Conservation (phyloP, 202 grass and related monocot genomes). For the Eragrostis tef region DNA sequence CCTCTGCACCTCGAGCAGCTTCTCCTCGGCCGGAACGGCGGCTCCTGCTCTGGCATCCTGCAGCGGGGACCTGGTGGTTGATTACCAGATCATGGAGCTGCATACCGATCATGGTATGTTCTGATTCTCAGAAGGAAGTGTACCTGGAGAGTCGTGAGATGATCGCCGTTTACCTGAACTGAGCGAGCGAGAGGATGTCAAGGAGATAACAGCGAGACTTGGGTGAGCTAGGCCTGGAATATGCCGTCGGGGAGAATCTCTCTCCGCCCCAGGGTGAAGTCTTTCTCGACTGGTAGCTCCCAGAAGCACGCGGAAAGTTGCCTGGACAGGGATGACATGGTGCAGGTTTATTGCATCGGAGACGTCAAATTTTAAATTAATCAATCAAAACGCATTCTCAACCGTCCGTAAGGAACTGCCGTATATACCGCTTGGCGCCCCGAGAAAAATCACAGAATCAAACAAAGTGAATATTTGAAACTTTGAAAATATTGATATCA, state of each 20-base stretch:
- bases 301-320: neutral
- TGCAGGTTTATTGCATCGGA: neutral
- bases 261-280: neutral
- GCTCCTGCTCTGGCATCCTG: constrained; percentile 58
- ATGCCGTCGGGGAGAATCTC: neutral
- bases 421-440: too few species aligned
- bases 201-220: neutral
- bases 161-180: neutral
- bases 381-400: too few species aligned
- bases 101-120: too few species aligned
- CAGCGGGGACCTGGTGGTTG: neutral
- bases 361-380: neutral
- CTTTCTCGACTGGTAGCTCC: neutral
- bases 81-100: neutral
- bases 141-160: neutral
- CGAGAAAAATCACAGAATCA: too few species aligned
- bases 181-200: neutral
- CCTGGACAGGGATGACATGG: neutral
- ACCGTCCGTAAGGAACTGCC: too few species aligned
- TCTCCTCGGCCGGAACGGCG: constrained; percentile 62
- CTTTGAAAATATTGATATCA: too few species aligned
- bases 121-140: neutral
- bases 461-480: too few species aligned
- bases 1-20: constrained; percentile 54
- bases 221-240: neutral